A percentile compares a stretch with the other conserved stretches of the same genome.
These are phyloP conservation scores for Cocos nucifera DNA, from an alignment of 176 grass and related monocot genomes.

Conservation along the genomic window DNA sequence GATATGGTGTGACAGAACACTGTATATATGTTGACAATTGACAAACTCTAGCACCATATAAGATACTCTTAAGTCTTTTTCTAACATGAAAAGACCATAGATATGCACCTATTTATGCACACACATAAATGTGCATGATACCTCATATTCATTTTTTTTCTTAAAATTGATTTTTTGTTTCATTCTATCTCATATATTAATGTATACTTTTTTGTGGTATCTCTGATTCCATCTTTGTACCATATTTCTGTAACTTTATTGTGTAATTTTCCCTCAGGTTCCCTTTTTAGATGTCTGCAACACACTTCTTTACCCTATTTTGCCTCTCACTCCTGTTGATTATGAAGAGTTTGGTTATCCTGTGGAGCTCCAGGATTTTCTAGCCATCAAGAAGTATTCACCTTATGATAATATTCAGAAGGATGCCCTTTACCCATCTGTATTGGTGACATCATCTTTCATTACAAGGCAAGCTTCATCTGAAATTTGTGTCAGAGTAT, in stretches of 20 bases:
- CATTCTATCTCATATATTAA: too few species aligned
- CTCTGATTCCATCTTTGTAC: not conserved
- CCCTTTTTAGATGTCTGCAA: constrained; percentile 96
- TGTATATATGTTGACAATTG: too few species aligned
- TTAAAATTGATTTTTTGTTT: too few species aligned
- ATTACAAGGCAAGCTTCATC: constrained; percentile 47
- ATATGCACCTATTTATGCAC: too few species aligned
- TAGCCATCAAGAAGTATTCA: constrained; percentile 83
- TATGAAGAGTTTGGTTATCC: constrained; percentile 97
- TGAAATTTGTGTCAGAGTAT: too few species aligned
- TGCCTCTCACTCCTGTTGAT: constrained; percentile 83
- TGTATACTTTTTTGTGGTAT: too few species aligned
- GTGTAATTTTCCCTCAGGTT: constrained; percentile 37
- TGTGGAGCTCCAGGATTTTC: constrained; percentile 74
- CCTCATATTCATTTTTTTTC: too few species aligned
- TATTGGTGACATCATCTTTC: constrained; percentile 88
- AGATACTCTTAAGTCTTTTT: too few species aligned
- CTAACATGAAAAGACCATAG: too few species aligned
- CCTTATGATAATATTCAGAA: constrained; percentile 95
- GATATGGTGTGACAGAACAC: too few species aligned
- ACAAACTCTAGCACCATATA: too few species aligned
- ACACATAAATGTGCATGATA: too few species aligned
- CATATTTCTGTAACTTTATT: not conserved
- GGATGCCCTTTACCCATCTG: constrained; percentile 72
- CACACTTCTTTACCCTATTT: constrained; percentile 77